Base-by-base conservation (phyloP, 2,329 filamentous ascomycete genomes). In the Nigrograna mackinnonii region DNA sequence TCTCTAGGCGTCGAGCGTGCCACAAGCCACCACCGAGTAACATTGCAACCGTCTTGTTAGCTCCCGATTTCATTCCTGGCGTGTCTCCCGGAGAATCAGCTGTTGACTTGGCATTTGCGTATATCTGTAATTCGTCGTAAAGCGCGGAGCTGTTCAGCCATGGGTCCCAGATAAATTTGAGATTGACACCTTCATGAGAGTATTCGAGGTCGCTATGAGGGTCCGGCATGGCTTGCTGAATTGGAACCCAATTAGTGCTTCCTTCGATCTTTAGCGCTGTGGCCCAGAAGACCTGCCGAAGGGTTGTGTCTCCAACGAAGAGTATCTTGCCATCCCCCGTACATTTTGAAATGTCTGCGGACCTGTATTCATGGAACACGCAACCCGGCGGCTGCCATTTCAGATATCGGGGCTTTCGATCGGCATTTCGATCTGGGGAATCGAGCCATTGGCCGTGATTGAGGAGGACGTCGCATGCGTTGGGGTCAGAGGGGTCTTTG, bases 141-240 rank as follows among this genome's bases (percentile, higher is more conserved):
- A 79, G 54, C 6, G 54, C 53, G 0, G 75, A 73, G 20, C 75
- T 72, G 58, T 85, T 80, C 18, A 85, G 68, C 65, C 72, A 84
- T 0, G 83, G 83, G 60, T 86, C 82, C 80, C 81, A 86, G 9
- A 83, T 60, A 48, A 83, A 84, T 35, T 79, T 68, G 19, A 85
- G 52, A 20, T 58, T 70, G 2, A 80, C 69, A n/a, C 70, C 71
- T 12, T 68, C 67, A 2, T 70, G 69, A 5, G 66, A 61, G 41
- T 78, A 73, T 4, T 67, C 62, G 5, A 78, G 57, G 57, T 80
- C 70, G 13, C 60, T 56, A 47, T 79, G 76, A 40, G 36, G 41
- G 22, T 52, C 43, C 13, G 37, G 26, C 34, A 46, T 44, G 16
- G 43, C 35, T 35, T 40, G 43, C 37, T 52, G 38, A 6, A 75